Conservation (phyloP, 2,329 filamentous ascomycete genomes). For the Microdochium trichocladiopsis region DNA sequence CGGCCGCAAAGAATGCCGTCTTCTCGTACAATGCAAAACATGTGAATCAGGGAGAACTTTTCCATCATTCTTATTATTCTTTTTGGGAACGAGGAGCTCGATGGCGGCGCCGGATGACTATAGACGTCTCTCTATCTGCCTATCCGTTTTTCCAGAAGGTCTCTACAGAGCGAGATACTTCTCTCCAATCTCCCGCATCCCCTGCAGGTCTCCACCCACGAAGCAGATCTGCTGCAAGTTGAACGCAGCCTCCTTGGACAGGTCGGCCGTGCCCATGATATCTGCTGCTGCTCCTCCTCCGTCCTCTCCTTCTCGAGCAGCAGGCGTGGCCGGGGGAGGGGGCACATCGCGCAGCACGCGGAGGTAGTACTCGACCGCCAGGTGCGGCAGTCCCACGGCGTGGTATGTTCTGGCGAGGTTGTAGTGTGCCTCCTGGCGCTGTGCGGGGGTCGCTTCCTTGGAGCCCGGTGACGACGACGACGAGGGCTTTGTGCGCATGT, state of each 20-base stretch:
- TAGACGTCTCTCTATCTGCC: too few relatives aligned
- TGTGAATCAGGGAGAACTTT: too few relatives aligned
- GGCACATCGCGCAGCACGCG: slow-evolving; percentile 32
- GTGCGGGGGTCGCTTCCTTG: slow-evolving; percentile 16
- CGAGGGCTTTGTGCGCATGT: slow-evolving; percentile 35
- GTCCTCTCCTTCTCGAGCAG: slow-evolving; percentile 5
- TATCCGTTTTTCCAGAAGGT: too few relatives aligned
- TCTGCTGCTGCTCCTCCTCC: slow-evolving; percentile 37
- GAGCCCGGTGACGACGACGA: slow-evolving; percentile 7
- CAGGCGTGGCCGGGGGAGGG: slow-evolving; percentile 10
- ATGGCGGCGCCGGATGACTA: too few relatives aligned
- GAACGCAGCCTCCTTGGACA: slow-evolving; percentile 19
- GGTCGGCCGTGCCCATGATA: slow-evolving; percentile 14
- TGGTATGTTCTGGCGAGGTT: slow-evolving; percentile 75
- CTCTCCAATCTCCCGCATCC: slow-evolving; percentile 12
- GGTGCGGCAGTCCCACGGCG: slow-evolving; percentile 62
- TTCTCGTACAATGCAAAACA: too few relatives aligned
- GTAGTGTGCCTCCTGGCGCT: slow-evolving; percentile 71
- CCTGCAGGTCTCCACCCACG: slow-evolving; percentile 16
- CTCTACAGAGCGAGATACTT: slow-evolving; percentile 9
- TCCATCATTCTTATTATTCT: too few relatives aligned
- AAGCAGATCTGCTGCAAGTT: slow-evolving; percentile 21
- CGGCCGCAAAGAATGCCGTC: too few relatives aligned
- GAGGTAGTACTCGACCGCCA: slow-evolving; percentile 67
- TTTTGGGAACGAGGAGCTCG: too few relatives aligned